Evolutionary conservation across 1,284 basidiomycete species (phyloP).

Genomic region (Blastosporella zonata): DNA sequence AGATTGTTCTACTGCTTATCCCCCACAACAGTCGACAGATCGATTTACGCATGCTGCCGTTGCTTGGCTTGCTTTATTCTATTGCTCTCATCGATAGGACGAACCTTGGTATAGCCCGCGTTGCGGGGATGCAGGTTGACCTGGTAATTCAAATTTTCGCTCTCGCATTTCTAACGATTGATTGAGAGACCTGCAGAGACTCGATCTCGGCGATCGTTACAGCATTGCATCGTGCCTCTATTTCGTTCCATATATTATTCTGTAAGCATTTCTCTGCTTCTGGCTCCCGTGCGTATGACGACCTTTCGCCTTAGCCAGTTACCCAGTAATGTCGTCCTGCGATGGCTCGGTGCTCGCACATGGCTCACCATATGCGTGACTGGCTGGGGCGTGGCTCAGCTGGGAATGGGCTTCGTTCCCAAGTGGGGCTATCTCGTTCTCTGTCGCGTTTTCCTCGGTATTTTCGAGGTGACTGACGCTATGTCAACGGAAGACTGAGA

Average conservation of each 20-base stretch:
- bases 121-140: conserved; percentile 26
- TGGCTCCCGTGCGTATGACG: neutral
- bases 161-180: neutral
- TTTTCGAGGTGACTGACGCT: conserved; percentile 33
- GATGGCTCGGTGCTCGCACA: conserved; percentile 34
- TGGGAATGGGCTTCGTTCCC: conserved; percentile 42
- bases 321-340: conserved; percentile 39
- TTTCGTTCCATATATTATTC: conserved; percentile 25
- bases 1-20: neutral
- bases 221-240: conserved; percentile 24
- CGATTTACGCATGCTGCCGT: conserved; percentile 24
- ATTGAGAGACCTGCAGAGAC: conserved; percentile 14
- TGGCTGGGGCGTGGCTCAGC: conserved; percentile 39
- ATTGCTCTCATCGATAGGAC: conserved; percentile 24
- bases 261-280: conserved; percentile 15
- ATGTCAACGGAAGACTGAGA: neutral
- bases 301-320: conserved; percentile 30
- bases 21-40: conserved; percentile 18
- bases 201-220: conserved; percentile 23
- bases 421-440: conserved; percentile 37
- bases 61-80: conserved; percentile 25
- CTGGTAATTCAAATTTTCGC: conserved; percentile 15
- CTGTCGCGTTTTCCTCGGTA: conserved; percentile 37
- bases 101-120: conserved; percentile 25
- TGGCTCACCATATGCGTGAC: conserved; percentile 38